phyloP scores from a whole-genome alignment of 164 flowering plant species.

The Sedum album region DNA sequence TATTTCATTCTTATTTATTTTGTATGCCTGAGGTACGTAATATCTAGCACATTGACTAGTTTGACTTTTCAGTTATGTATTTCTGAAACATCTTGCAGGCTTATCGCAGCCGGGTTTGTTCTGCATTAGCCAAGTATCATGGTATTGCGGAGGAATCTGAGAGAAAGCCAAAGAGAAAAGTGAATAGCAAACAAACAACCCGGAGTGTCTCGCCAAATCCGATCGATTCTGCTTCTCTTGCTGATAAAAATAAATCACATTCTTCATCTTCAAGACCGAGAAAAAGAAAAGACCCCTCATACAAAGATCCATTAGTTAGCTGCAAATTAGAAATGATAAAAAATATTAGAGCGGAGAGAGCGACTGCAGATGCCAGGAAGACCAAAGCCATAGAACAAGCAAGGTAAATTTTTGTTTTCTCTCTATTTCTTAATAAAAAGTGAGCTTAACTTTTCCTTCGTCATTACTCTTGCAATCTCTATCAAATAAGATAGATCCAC shows the following conservation, averaged over 20 bases:
- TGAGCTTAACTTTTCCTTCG: neutral
- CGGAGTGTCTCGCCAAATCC: constrained; percentile 16
- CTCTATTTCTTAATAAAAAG: neutral
- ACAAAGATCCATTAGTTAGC: constrained; percentile 70
- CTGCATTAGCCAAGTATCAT: constrained; percentile 59
- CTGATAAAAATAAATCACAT: constrained; percentile 18
- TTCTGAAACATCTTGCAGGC: constrained; percentile 25
- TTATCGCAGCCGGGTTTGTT: constrained; percentile 62
- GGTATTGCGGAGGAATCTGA: constrained; percentile 39
- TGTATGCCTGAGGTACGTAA: too few species aligned
- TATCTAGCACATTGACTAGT: neutral
- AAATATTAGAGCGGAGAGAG: constrained; percentile 20
- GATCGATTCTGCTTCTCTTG: constrained; percentile 9
- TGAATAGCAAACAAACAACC: constrained; percentile 17
- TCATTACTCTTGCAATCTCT: neutral
- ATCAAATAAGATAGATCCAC: neutral
- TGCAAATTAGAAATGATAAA: constrained; percentile 64
- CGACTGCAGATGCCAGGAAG: constrained; percentile 44
- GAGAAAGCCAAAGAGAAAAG: constrained; percentile 49
- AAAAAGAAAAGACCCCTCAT: constrained; percentile 35
- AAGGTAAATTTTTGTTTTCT: constrained; percentile 37
- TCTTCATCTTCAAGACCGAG: constrained; percentile 15
- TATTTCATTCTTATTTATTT: neutral
- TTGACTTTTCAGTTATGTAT: neutral
- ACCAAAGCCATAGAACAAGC: constrained; percentile 69